phyloP scores from a whole-genome alignment of 2,329 filamentous ascomycete species.

The Apiospora aurea region DNA sequence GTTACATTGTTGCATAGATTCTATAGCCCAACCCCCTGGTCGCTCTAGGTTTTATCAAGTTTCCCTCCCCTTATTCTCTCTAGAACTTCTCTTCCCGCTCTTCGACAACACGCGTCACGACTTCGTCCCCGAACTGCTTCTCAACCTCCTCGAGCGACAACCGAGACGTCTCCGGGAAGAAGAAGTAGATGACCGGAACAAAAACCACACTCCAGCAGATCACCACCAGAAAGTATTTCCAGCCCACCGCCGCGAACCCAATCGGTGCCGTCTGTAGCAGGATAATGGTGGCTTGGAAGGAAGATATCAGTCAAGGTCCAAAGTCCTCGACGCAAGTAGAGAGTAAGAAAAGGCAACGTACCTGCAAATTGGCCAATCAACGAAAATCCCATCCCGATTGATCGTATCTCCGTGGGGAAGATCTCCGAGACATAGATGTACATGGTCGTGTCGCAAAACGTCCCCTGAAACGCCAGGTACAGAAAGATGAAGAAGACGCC shows the following conservation, averaged over 20 bases:
- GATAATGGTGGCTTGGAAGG: constrained; percentile 49
- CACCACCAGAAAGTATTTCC: constrained; percentile 59
- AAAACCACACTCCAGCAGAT: constrained; percentile 52
- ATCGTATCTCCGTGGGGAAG: constrained; percentile 55
- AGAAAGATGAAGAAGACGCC: constrained; percentile 54
- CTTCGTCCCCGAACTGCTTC: constrained; percentile 57
- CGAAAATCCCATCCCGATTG: constrained; percentile 59
- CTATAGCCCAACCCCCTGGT: too few species aligned
- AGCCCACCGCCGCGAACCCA: constrained; percentile 52
- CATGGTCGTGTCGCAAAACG: constrained; percentile 49
- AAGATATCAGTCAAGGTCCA: not conserved
- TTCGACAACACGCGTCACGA: constrained; percentile 46
- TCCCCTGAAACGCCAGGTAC: constrained; percentile 57
- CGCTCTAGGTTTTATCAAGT: not conserved
- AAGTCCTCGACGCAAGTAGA: not conserved
- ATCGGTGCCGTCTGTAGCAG: constrained; percentile 54
- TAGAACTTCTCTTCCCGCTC: not conserved
- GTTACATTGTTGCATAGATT: too few species aligned
- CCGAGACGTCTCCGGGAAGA: constrained; percentile 50
- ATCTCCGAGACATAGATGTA: constrained; percentile 49
- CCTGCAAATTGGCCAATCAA: constrained; percentile 56
- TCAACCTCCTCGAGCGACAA: constrained; percentile 54
- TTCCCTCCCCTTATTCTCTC: not conserved
- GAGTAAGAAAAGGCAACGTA: not conserved
- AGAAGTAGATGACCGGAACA: constrained; percentile 50